A percentile compares a stretch with the other conserved stretches of the same genome.
phyloP scores from a whole-genome alignment of 148 eudicot genomes.

The Vaccinium darrowii region DNA sequence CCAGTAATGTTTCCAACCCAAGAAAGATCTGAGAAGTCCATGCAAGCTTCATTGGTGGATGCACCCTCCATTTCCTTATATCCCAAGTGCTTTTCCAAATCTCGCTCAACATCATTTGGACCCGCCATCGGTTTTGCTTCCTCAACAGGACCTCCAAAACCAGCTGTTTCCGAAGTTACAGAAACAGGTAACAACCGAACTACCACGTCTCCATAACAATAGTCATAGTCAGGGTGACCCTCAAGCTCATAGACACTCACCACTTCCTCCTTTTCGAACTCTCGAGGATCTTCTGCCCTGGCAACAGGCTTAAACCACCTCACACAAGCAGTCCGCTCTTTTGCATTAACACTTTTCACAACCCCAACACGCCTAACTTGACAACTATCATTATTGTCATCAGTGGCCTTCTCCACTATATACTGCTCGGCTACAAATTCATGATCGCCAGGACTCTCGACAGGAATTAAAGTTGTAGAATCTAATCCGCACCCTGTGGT shows the following conservation, averaged over 20 bases:
- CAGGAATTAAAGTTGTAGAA: slow-evolving; percentile 72
- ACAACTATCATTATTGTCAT: slow-evolving; percentile 54
- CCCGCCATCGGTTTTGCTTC: slow-evolving; percentile 24
- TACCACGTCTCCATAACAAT: slow-evolving; percentile 97
- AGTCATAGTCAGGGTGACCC: slow-evolving; percentile 93
- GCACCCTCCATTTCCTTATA: slow-evolving; percentile 20
- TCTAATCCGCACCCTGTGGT: slow-evolving; percentile 45
- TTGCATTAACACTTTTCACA: slow-evolving; percentile 87
- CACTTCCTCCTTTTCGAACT: slow-evolving; percentile 83
- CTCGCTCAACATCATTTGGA: slow-evolving; percentile 29
- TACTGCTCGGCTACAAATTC: slow-evolving; percentile 95
- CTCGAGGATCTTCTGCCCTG: slow-evolving; percentile 83
- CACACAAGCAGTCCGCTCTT: slow-evolving; percentile 87
- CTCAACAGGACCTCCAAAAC: slow-evolving; percentile 31
- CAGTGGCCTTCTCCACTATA: slow-evolving; percentile 85
- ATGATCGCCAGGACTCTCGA: slow-evolving; percentile 95
- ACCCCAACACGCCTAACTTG: slow-evolving; percentile 87
- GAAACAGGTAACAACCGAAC: slow-evolving; percentile 76
- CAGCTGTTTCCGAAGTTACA: slow-evolving; percentile 25
- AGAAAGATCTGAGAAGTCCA: slow-evolving; percentile 65
- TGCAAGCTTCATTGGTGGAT: slow-evolving; percentile 36
- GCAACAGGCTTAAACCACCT: slow-evolving; percentile 83
- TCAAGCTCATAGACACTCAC: slow-evolving; percentile 99
- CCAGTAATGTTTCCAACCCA: slow-evolving; percentile 99
- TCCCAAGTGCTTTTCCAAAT: slow-evolving; percentile 20